Percentiles rank a stretch among this genome's conserved stretches.
These are phyloP conservation scores for Fagus sylvatica DNA, from an alignment of 306 rosid species.

Conservation along the genomic window DNA sequence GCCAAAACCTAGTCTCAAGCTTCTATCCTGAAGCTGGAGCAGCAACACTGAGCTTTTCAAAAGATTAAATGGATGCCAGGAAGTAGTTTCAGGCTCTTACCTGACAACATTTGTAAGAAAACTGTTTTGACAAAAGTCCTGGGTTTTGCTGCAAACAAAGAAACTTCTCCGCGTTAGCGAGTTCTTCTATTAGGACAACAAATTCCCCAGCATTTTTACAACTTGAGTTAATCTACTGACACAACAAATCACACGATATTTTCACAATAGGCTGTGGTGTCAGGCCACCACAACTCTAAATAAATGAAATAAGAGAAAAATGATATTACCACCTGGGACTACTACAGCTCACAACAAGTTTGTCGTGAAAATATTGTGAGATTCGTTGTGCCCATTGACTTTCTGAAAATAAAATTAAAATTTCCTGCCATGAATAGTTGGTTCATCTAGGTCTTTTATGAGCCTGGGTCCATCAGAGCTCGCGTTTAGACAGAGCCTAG, in stretches of 20 bases:
- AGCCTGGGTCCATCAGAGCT: neutral
- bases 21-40: neutral
- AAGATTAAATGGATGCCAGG: neutral
- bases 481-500: neutral
- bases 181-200: too few species aligned
- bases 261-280: too few species aligned
- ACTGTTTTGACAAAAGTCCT: conserved; percentile 68
- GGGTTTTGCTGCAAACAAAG: conserved; percentile 73
- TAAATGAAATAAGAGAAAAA: too few species aligned
- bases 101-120: conserved; percentile 80
- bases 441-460: neutral
- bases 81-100: conserved; percentile 38
- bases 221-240: too few species aligned
- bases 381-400: too few species aligned
- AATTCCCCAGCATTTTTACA: too few species aligned
- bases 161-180: conserved; percentile 23
- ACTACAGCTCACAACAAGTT: too few species aligned
- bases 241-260: too few species aligned
- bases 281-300: too few species aligned
- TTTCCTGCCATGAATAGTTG: neutral
- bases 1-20: neutral
- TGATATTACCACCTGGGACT: too few species aligned
- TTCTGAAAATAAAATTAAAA: neutral
- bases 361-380: too few species aligned
- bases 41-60: neutral